Evolutionary conservation across 768 basidiomycete species (phyloP), one percentile per base, ranked within the genome.

Genomic region (Hypholoma sublateritium): DNA sequence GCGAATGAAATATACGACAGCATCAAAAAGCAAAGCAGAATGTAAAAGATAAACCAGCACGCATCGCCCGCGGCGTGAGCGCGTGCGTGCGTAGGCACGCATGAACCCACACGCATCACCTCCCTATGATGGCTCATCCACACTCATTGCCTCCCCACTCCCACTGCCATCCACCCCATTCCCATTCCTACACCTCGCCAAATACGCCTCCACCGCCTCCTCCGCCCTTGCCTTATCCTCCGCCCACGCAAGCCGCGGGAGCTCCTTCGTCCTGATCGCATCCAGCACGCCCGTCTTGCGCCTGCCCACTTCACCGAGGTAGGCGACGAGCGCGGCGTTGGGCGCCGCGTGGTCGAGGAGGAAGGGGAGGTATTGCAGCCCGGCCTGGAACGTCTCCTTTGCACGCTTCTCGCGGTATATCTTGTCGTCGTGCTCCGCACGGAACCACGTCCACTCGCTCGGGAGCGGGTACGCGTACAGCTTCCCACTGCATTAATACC

Each of bases 371-470:
- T 67, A 69, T 21, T 64, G 64, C 2, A 69, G 44, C 1, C 66
- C 67, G 1, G 64, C 66, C 32, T 67, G 67, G 61, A 69, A 69
- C 4, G 66, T 67, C 34, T 69, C 67, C 28, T 69, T 69, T 5
- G 67, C 63, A 43, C 57, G 58, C 32, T 62, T 61, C 55, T 69
- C 67, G 8, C 67, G 62, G 54, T 59, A 69, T 17, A 69, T 63
- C 11, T 65, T 65, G 45, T 69, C 67, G 3, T 69, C 67, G 44
- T 65, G 63, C 2, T 60, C 67, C 34, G 62, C 62, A 5, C 67
- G 66, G 47, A 62, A 67, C 67, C 67, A 69, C 37, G 62, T 65
- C 67, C 67, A 69, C 59, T 69, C 66, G 0, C 58, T 32, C 7
- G 67, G 67, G 4, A 69, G 58, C 12, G 58, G 58, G 57, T 69